A percentile compares a stretch with the other conserved stretches of the same genome.
phyloP scores from a whole-genome alignment of 352 stramenopile genomes.

The Chrysophaeum taylorii region DNA sequence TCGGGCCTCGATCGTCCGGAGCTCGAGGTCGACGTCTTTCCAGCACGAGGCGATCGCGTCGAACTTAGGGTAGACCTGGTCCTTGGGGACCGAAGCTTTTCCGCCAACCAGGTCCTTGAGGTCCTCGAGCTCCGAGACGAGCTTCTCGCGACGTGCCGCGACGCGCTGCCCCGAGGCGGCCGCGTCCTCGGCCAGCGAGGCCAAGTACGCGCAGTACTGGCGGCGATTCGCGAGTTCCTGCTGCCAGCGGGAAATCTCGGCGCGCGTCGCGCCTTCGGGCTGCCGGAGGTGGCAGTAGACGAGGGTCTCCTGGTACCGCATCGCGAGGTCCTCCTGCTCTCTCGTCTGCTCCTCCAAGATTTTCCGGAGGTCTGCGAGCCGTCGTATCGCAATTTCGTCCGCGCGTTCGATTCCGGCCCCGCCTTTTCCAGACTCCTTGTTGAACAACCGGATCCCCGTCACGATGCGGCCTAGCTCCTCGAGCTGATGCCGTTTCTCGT shows the following conservation, averaged over 20 bases:
- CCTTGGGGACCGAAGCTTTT: slow-evolving; percentile 73
- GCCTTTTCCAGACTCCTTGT: slow-evolving; percentile 71
- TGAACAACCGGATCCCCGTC: slow-evolving; percentile 80
- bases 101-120: slow-evolving; percentile 56
- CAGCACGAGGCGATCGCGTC: slow-evolving; percentile 68
- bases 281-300: slow-evolving; percentile 33
- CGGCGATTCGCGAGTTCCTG: slow-evolving; percentile 76
- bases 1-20: slow-evolving; percentile 32
- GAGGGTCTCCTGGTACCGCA: slow-evolving; percentile 29
- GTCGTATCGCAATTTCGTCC: slow-evolving; percentile 24
- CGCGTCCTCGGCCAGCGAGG: slow-evolving; percentile 78
- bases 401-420: slow-evolving; percentile 60
- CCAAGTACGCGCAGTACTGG: slow-evolving; percentile 75
- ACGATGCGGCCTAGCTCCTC: slow-evolving; percentile 78
- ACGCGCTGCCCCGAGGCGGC: slow-evolving; percentile 66
- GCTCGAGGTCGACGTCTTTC: slow-evolving; percentile 41
- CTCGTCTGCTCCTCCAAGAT: slow-evolving; percentile 17
- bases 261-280: slow-evolving; percentile 27
- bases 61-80: slow-evolving; percentile 83
- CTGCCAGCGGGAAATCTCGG: slow-evolving; percentile 65
- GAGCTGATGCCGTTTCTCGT: slow-evolving; percentile 78
- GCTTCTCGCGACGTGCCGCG: slow-evolving; percentile 49
- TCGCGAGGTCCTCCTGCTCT: slow-evolving; percentile 10
- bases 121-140: slow-evolving; percentile 43
- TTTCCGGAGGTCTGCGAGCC: not conserved